Evolutionary conservation across 2,329 filamentous ascomycete species (phyloP).

Genomic region (Penicillium sp.): DNA sequence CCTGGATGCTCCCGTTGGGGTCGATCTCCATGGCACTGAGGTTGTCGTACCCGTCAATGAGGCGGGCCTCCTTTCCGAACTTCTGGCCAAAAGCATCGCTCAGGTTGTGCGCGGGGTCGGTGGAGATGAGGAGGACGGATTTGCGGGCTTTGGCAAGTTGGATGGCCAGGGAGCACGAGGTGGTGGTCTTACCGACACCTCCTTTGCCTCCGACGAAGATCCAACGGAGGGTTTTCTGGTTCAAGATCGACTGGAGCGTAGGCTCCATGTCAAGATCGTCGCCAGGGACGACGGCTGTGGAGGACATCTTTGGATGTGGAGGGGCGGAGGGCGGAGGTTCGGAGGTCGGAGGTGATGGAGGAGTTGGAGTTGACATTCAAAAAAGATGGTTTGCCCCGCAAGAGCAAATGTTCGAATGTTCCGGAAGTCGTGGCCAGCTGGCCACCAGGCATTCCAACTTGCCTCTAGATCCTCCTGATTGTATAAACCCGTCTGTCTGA

Average conservation of each 20-base stretch:
- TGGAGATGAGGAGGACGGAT: constrained; percentile 96
- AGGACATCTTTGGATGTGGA: constrained; percentile 43
- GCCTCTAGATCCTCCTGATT: too few species aligned
- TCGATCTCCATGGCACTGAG: constrained; percentile 99
- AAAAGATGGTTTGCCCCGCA: constrained; percentile 27
- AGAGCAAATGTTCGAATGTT: constrained; percentile 37
- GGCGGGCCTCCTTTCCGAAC: constrained; percentile 96
- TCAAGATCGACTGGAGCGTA: constrained; percentile 89
- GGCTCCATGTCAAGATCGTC: constrained; percentile 81
- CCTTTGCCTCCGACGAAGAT: constrained; percentile 99
- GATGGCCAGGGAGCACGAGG: constrained; percentile 96
- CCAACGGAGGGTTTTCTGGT: constrained; percentile 95
- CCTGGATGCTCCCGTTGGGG: constrained; percentile 96
- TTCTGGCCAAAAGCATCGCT: constrained; percentile 98
- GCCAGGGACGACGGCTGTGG: constrained; percentile 49
- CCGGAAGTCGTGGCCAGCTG: constrained; percentile 28
- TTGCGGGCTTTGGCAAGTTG: constrained; percentile 94
- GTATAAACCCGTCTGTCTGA: too few species aligned
- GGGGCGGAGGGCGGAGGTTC: constrained; percentile 5
- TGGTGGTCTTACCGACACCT: constrained; percentile 99
- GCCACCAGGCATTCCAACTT: too few species aligned
- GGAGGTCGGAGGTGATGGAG: constrained; percentile 6
- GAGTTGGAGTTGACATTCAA: constrained; percentile 14
- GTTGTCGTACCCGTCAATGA: constrained; percentile 90
- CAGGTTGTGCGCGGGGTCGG: constrained; percentile 96